These are phyloP conservation scores for Apodospora peruviana DNA, from an alignment of 495 filamentous ascomycete genomes.

Conservation along the genomic window DNA sequence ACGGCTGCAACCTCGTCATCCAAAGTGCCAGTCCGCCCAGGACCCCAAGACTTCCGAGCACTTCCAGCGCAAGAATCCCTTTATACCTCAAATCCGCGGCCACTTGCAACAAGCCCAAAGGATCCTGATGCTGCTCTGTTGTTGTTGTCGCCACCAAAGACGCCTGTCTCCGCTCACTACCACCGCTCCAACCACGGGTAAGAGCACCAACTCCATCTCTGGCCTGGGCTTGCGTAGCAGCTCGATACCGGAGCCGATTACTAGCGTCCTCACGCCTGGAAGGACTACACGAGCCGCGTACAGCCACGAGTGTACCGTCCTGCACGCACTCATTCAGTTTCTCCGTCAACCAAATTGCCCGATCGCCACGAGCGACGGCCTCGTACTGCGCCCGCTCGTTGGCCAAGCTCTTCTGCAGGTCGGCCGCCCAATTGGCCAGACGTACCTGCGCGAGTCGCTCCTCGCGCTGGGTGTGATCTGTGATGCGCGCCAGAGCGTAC, in stretches of 20 bases:
- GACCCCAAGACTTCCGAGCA: conserved; percentile 70
- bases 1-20: conserved; percentile 29
- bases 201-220: not conserved
- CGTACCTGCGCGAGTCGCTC: conserved; percentile 72
- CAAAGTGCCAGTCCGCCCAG: conserved; percentile 69
- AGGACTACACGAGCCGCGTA: conserved; percentile 6
- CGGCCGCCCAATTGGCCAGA: conserved; percentile 83
- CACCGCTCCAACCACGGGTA: not conserved
- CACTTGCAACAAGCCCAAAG: conserved; percentile 67
- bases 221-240: conserved; percentile 7
- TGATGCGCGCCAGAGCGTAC: conserved; percentile 65
- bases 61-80: conserved; percentile 66
- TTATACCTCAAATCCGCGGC: conserved; percentile 60
- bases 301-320: conserved; percentile 61
- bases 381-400: conserved; percentile 78
- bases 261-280: not conserved
- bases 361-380: conserved; percentile 61
- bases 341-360: conserved; percentile 75
- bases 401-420: conserved; percentile 76
- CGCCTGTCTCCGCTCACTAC: not conserved
- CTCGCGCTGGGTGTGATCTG: conserved; percentile 66
- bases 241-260: not conserved
- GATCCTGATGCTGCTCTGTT: conserved; percentile 47
- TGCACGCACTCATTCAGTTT: conserved; percentile 66
- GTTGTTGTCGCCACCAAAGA: not conserved